Conservation (phyloP, 1,284 basidiomycete genomes). For the Sporisorium sorghi region DNA sequence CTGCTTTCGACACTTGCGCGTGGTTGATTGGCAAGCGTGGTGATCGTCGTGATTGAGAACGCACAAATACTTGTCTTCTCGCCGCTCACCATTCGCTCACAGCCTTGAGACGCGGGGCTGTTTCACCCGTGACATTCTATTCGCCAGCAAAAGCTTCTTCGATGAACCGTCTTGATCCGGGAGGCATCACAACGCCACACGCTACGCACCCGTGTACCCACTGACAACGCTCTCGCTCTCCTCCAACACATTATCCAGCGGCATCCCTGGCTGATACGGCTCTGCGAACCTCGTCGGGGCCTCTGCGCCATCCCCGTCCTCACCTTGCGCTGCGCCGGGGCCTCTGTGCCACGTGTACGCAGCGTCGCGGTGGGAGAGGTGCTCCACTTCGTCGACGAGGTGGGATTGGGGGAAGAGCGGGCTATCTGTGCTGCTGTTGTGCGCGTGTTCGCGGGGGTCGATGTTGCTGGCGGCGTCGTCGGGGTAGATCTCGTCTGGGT, state of each 20-base stretch:
- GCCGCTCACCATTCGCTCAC: no score
- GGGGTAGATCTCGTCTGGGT: constrained; percentile 57
- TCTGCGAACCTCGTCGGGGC: constrained; percentile 29
- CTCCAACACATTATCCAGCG: constrained; percentile 60
- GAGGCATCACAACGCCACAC: no score
- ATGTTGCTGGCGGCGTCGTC: constrained; percentile 61
- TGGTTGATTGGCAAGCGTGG: no score
- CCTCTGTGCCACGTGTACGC: neutral
- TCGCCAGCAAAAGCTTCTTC: no score
- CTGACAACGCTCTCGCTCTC: constrained; percentile 58
- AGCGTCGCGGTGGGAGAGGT: neutral
- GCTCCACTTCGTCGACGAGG: constrained; percentile 5
- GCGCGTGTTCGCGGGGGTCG: constrained; percentile 18
- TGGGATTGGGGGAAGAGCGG: neutral
- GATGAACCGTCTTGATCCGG: no score
- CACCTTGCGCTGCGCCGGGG: neutral
- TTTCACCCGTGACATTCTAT: no score
- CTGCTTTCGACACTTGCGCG: no score
- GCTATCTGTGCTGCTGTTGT: constrained; percentile 7
- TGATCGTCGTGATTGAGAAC: no score
- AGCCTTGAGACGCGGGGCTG: no score
- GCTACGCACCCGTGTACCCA: constrained; percentile 31
- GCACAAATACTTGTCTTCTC: no score
- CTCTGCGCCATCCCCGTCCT: constrained; percentile 9
- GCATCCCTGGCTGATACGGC: constrained; percentile 64